phyloP scores from a whole-genome alignment of 2,329 filamentous ascomycete species.

The Teratosphaeria destructans region DNA sequence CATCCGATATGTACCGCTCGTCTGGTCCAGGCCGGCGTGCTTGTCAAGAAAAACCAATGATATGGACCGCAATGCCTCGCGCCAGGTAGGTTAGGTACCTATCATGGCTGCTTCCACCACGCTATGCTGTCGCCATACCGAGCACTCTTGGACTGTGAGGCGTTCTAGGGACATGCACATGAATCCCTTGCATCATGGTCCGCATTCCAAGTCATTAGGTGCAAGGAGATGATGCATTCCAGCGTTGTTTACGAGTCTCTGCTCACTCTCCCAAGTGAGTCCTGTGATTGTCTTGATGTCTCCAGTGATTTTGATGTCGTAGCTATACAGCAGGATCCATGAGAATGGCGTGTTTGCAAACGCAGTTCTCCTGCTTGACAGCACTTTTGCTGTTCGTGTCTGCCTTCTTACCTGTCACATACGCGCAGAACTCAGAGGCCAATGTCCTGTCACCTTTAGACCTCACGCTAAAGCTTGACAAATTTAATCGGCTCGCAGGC shows the following conservation, averaged over 20 bases:
- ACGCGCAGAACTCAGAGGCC: not conserved
- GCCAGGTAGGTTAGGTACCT: too few species aligned
- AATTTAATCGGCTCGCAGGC: not conserved
- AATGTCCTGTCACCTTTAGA: conserved; percentile 8
- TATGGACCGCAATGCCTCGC: too few species aligned
- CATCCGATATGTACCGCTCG: too few species aligned
- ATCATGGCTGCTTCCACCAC: too few species aligned
- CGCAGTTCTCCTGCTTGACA: not conserved
- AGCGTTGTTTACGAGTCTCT: not conserved
- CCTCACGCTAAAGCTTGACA: conserved; percentile 7
- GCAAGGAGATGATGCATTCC: not conserved
- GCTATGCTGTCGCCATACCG: too few species aligned
- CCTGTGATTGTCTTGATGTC: not conserved
- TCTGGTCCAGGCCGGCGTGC: too few species aligned
- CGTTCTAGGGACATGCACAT: not conserved
- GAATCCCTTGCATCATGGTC: not conserved
- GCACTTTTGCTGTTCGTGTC: not conserved
- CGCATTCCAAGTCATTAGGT: not conserved
- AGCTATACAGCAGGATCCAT: not conserved
- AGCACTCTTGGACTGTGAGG: too few species aligned
- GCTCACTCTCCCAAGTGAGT: not conserved
- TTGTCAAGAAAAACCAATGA: too few species aligned
- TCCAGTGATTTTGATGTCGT: not conserved
- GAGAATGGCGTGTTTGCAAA: not conserved
- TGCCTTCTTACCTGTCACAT: not conserved